These are phyloP conservation scores for Paraleonurus japonicus DNA, from an alignment of 257 asterid species.

Conservation along the genomic window DNA sequence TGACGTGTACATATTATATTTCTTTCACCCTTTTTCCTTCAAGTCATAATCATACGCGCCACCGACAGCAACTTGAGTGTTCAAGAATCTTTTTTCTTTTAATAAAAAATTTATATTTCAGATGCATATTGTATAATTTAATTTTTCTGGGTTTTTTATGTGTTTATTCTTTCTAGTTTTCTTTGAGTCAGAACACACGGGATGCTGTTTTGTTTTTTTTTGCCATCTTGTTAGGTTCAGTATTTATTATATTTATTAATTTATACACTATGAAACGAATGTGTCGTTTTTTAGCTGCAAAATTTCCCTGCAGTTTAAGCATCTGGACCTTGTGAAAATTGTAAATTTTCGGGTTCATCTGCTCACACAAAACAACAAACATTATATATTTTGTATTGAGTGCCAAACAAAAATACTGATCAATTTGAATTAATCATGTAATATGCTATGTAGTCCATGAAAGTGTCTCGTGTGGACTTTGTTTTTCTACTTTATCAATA, in stretches of 20 bases:
- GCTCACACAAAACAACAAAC: not conserved
- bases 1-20: conserved; percentile 9
- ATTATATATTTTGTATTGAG: conserved; percentile 3
- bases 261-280: not conserved
- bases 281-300: not conserved
- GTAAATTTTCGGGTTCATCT: not conserved
- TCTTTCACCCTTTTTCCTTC: not conserved
- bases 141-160: not conserved
- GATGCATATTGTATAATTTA: not conserved
- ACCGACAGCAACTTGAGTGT: too few species aligned
- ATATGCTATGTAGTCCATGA: not conserved
- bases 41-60: conserved; percentile 12
- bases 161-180: not conserved
- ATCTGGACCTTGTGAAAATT: not conserved
- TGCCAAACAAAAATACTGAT: not conserved
- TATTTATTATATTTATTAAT: not conserved
- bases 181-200: not conserved
- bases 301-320: not conserved
- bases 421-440: conserved; percentile 17
- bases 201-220: not conserved
- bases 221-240: not conserved
- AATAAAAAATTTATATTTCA: not conserved
- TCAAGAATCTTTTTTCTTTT: not conserved
- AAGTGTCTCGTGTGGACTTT: not conserved
- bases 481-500: conserved; percentile 10